Evolutionary conservation across 2,329 filamentous ascomycete species (phyloP), one percentile per base, ranked within the genome.

Genomic region (Rasamsonia emersonii): DNA sequence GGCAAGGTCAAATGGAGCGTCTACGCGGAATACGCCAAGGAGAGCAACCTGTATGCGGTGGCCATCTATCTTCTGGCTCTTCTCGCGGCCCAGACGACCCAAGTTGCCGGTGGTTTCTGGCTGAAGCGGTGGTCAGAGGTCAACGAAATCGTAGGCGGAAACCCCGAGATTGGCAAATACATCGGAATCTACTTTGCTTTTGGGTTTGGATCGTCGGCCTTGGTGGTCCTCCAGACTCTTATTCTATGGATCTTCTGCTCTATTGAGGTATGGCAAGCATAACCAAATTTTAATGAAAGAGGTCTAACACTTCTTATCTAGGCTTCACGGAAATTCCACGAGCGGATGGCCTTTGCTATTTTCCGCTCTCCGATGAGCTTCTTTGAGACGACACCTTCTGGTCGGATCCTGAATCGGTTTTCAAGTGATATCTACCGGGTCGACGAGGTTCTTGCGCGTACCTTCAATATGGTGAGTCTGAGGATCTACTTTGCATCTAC

Each of bases 191-290:
- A 98, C 64, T 91, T 98, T 61, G 86, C 82, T 10, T 84, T 98
- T 59, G 93, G 91, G 28, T 74, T 98, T 31, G 89, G 89, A 18
- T 80, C 84, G 16, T 82, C 91, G 24, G 71, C 75, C 25, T 68
- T 98, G 42, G 89, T 93, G 3, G 86, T 96, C 24, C 53, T 93
- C 18, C 91, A 96, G 61, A 96, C 89, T 4, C 66, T 98, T 46
- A 86, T 98, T 42, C 70, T 98, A 17, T 98, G 91, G 91, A 96
- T 98, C 44, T 96, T 98, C 65, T 98, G 93, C 64, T 96, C 91
- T 4, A 98, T 98, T 41, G 91, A 98, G 74, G 82, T 85, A 67
- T 51, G n/a, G n/a, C n/a, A n/a, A n/a, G n/a, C n/a, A n/a, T n/a
- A n/a, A n/a, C n/a, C n/a, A n/a, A n/a, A n/a, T n/a, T n/a, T n/a